Evolutionary conservation across 1,284 basidiomycete species (phyloP).

Genomic region (Cutaneotrichosporon cutaneum): DNA sequence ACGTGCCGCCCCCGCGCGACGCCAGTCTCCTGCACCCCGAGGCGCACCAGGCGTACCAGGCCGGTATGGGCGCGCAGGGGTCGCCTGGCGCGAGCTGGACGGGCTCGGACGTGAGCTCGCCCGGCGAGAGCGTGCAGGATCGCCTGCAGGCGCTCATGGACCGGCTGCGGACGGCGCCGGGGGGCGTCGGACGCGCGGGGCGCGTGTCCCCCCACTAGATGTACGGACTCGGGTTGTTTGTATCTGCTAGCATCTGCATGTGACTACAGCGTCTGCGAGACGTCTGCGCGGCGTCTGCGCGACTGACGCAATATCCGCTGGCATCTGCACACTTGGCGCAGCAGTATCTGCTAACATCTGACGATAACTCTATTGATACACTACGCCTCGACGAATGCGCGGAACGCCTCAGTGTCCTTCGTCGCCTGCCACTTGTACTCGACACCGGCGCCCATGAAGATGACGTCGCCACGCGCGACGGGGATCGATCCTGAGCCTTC

Average conservation of each 20-base stretch:
- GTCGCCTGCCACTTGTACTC: slow-evolving; percentile 57
- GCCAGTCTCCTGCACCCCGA: neutral
- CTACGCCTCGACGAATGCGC: slow-evolving; percentile 68
- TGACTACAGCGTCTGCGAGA: too few species aligned
- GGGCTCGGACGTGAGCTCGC: slow-evolving; percentile 18
- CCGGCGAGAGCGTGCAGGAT: slow-evolving; percentile 40
- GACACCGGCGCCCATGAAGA: slow-evolving; percentile 77
- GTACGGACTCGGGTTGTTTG: neutral
- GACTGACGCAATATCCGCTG: too few species aligned
- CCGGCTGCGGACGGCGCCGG: slow-evolving; percentile 31
- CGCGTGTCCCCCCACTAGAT: neutral
- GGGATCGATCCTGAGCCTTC: slow-evolving; percentile 49
- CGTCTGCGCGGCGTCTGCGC: too few species aligned
- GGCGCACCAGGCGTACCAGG: slow-evolving; percentile 19
- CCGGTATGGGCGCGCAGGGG: slow-evolving; percentile 1
- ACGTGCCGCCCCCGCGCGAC: neutral
- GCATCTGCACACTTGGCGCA: too few species aligned
- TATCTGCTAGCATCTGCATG: neutral
- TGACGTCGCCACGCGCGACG: slow-evolving; percentile 69
- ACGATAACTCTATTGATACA: neutral
- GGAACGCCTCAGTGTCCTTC: slow-evolving; percentile 62
- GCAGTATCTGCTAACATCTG: neutral
- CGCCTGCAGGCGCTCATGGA: slow-evolving; percentile 48
- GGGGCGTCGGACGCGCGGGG: slow-evolving; percentile 16
- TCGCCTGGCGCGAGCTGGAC: too few species aligned